Conservation (phyloP, 345 rosid species). For the Corchorus olitorius region DNA sequence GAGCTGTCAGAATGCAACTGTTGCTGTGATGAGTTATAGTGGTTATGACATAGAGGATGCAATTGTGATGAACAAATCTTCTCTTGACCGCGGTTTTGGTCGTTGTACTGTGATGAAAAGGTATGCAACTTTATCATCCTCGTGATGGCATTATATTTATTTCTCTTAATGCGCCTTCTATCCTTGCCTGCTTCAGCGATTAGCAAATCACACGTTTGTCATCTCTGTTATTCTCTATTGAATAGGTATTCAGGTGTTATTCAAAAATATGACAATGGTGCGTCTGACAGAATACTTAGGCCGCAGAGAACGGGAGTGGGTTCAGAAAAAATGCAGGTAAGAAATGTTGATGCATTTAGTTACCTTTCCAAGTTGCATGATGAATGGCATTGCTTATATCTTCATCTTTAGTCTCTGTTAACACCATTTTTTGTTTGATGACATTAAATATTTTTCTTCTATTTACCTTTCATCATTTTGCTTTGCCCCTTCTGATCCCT, state of each 20-base stretch:
- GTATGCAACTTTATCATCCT: conserved; percentile 37
- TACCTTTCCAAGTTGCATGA: background rate
- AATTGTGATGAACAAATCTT: conserved; percentile 95
- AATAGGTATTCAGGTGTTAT: conserved; percentile 51
- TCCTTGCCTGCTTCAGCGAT: background rate
- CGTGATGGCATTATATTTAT: conserved; percentile 10
- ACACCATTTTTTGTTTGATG: background rate
- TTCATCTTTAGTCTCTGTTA: background rate
- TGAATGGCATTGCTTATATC: background rate
- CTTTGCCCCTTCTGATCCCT: background rate
- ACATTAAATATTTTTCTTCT: background rate
- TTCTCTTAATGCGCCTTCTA: background rate
- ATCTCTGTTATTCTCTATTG: conserved; percentile 18
- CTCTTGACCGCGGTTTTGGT: conserved; percentile 97
- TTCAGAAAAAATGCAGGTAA: conserved; percentile 80
- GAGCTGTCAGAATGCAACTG: conserved; percentile 98
- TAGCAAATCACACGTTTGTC: conserved; percentile 6
- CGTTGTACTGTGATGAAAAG: conserved; percentile 94
- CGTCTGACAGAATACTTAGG: conserved; percentile 64
- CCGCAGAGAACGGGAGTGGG: conserved; percentile 65
- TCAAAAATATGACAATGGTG: conserved; percentile 50
- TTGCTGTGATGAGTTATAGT: conserved; percentile 94
- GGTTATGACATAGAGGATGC: conserved; percentile 99
- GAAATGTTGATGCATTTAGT: conserved; percentile 14
- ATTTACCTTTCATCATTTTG: background rate